A percentile compares a stretch with the other conserved stretches of the same genome.
Conservation (phyloP, 257 asterid genomes). For the Perilla frutescens region DNA sequence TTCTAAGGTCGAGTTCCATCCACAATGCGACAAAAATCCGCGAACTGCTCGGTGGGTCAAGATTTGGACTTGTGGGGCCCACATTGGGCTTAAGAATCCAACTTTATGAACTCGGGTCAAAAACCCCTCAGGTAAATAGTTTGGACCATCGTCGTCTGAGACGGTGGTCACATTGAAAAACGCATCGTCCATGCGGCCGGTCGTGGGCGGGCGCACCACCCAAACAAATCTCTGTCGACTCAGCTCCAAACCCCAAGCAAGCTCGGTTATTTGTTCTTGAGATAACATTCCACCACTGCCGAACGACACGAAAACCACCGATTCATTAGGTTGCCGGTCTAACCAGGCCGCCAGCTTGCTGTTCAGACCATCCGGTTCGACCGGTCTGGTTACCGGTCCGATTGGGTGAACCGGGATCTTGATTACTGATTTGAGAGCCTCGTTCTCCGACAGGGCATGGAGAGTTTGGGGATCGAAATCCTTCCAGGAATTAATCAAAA, state of each 20-base stretch:
- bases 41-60: constrained; percentile 54
- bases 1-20: constrained; percentile 73
- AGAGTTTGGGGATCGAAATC: constrained; percentile 58
- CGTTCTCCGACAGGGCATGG: constrained; percentile 50
- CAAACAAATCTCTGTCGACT: constrained; percentile 64
- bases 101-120: constrained; percentile 29
- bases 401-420: constrained; percentile 57
- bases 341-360: constrained; percentile 47
- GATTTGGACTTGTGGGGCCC: constrained; percentile 62
- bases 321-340: constrained; percentile 59
- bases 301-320: constrained; percentile 64
- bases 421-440: constrained; percentile 30
- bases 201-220: constrained; percentile 64
- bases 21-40: constrained; percentile 73
- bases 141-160: constrained; percentile 20
- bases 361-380: constrained; percentile 19
- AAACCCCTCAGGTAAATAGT: constrained; percentile 59
- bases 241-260: constrained; percentile 70
- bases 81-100: constrained; percentile 45
- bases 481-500: constrained; percentile 69
- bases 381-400: constrained; percentile 61
- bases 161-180: constrained; percentile 40
- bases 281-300: constrained; percentile 74
- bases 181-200: constrained; percentile 47
- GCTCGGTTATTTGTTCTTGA: constrained; percentile 50